Evolutionary conservation across 2,329 filamentous ascomycete genomes (phyloP).

Genomic region (Diaporthe helianthi): DNA sequence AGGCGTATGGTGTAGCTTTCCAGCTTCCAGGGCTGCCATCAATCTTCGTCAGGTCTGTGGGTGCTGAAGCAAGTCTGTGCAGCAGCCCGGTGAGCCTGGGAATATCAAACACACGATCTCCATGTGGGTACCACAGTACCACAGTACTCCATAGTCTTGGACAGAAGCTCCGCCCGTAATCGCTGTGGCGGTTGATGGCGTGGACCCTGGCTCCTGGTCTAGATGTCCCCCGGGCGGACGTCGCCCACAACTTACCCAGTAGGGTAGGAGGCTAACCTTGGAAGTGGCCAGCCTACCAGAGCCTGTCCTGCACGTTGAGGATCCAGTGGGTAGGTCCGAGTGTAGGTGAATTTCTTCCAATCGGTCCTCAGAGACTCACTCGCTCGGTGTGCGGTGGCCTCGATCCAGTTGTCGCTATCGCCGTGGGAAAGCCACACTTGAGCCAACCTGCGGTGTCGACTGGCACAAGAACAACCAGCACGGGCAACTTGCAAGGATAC

Average conservation of each 20-base stretch:
- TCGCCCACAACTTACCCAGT: background rate
- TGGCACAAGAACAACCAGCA: background rate
- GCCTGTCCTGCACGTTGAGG: background rate
- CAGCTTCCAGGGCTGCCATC: background rate
- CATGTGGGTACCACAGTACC: conserved; percentile 10
- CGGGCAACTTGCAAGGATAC: background rate
- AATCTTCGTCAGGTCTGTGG: conserved; percentile 6
- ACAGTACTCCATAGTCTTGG: too few relatives aligned
- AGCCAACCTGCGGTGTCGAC: background rate
- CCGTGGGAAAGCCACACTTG: conserved; percentile 1
- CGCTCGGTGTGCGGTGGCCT: background rate
- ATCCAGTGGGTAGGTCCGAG: background rate
- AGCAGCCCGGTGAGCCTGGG: too few relatives aligned
- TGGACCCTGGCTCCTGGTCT: conserved; percentile 11
- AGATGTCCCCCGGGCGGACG: conserved; percentile 13
- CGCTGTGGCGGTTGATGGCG: background rate
- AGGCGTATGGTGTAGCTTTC: background rate
- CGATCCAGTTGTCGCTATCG: background rate
- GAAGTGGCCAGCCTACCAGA: background rate
- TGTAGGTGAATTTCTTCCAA: background rate
- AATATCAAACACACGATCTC: conserved; percentile 13
- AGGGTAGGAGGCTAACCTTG: background rate
- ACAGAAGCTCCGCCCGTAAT: background rate
- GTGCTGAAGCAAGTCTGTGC: conserved; percentile 10
- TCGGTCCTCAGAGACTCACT: background rate